Evolutionary conservation across 179 eudicot species (phyloP).

Genomic region (Gypsophila paniculata): DNA sequence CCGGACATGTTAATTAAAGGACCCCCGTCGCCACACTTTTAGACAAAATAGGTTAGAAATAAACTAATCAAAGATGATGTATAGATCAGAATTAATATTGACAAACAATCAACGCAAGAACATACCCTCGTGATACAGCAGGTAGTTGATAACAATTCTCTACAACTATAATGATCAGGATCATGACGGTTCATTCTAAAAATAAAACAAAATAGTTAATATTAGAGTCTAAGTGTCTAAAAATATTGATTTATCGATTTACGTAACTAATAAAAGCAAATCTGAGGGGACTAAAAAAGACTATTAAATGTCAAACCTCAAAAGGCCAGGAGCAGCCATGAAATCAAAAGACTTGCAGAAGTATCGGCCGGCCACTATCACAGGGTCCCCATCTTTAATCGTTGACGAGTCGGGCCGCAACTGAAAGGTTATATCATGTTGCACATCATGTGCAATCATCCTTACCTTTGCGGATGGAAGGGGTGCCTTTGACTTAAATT

Average conservation of each 20-base stretch:
- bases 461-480: not conserved
- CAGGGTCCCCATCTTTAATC: not conserved
- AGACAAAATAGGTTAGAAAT: not conserved
- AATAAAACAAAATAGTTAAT: not conserved
- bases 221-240: not conserved
- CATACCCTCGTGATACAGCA: not conserved
- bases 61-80: not conserved
- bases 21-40: slow-evolving; percentile 11
- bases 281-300: no score
- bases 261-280: no score
- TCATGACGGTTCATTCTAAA: not conserved
- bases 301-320: no score
- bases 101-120: not conserved
- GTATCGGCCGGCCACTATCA: not conserved
- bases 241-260: not conserved
- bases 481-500: not conserved
- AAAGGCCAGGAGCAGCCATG: slow-evolving; percentile 4
- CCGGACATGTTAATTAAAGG: not conserved
- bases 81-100: not conserved
- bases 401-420: not conserved
- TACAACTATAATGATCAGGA: not conserved
- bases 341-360: not conserved
- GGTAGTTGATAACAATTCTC: not conserved
- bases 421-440: not conserved
- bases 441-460: not conserved